phyloP scores from a whole-genome alignment of 2,329 filamentous ascomycete species.

The Aspergillus oerlinghausenensis region DNA sequence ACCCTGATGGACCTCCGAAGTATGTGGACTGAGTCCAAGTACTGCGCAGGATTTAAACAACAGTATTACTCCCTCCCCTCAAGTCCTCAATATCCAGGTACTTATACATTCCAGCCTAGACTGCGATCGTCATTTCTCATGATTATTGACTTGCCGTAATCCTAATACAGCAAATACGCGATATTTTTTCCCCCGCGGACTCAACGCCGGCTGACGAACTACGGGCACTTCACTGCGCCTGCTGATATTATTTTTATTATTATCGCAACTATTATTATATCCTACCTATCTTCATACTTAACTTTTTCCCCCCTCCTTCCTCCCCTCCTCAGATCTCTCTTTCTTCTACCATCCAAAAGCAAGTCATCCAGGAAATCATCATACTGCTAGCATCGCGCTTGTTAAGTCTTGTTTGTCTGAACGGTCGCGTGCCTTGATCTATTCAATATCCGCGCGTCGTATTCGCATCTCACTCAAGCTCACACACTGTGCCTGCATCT shows the following conservation, averaged over 20 bases:
- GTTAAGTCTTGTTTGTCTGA: constrained; percentile 1
- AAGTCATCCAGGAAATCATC: neutral
- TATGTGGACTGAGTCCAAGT: neutral
- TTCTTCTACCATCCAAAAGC: neutral
- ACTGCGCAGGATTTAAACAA: neutral
- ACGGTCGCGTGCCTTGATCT: constrained; percentile 13
- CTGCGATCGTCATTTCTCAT: constrained; percentile 8
- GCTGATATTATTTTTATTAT: neutral
- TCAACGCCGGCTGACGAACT: neutral
- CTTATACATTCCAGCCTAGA: constrained; percentile 13
- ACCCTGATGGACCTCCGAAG: neutral
- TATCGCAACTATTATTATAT: neutral
- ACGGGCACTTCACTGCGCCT: neutral
- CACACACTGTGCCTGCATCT: constrained; percentile 13
- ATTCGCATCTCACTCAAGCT: constrained; percentile 15
- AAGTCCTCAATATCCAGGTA: constrained; percentile 3
- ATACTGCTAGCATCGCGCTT: neutral
- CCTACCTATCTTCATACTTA: constrained; percentile 5
- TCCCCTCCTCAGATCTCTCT: constrained; percentile 2
- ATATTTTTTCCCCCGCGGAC: neutral
- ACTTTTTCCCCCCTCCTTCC: constrained; percentile 5
- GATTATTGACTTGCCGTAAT: constrained; percentile 11
- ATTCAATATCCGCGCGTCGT: constrained; percentile 16
- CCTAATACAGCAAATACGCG: constrained; percentile 1
- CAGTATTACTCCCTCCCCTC: constrained; percentile 2